Percentiles rank a stretch among this genome's conserved stretches.
Conservation (phyloP, 1,139 yeast species). For the Pichia sp. region DNA sequence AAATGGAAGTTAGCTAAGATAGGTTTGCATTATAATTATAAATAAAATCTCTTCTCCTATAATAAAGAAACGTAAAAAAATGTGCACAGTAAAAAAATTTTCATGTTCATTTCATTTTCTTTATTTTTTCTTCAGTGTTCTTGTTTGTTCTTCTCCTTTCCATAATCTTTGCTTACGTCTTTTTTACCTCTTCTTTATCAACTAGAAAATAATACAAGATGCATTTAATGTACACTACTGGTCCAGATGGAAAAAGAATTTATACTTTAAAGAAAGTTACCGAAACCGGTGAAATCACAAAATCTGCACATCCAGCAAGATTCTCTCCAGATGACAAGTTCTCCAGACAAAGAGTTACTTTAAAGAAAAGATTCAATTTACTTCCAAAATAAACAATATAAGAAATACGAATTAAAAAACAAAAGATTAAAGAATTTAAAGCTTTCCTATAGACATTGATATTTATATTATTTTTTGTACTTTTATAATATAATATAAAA, state of each 20-base stretch:
- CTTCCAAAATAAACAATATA: constrained; percentile 60
- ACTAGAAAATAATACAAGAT: constrained; percentile 32
- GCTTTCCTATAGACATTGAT: not conserved
- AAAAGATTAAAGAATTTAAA: not conserved
- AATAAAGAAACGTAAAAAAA: too few relatives aligned
- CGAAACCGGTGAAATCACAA: constrained; percentile 87
- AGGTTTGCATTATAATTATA: too few relatives aligned
- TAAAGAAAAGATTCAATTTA: constrained; percentile 88
- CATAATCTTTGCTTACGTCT: not conserved
- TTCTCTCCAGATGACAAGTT: constrained; percentile 99
- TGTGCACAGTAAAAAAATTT: too few relatives aligned
- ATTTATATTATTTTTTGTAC: too few relatives aligned
- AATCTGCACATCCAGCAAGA: constrained; percentile 98
- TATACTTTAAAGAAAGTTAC: constrained; percentile 85
- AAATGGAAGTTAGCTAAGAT: too few relatives aligned
- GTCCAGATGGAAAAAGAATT: constrained; percentile 89
- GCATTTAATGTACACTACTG: constrained; percentile 99
- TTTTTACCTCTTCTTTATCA: not conserved
- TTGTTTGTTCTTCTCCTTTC: too few relatives aligned
- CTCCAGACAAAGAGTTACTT: constrained; percentile 97
- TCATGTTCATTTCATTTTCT: too few relatives aligned
- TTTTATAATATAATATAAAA: too few relatives aligned
- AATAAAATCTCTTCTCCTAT: too few relatives aligned
- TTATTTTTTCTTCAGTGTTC: too few relatives aligned
- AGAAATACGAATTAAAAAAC: not conserved